Evolutionary conservation across 2,329 filamentous ascomycete genomes (phyloP).

Genomic region (Blastomyces emzantsi): DNA sequence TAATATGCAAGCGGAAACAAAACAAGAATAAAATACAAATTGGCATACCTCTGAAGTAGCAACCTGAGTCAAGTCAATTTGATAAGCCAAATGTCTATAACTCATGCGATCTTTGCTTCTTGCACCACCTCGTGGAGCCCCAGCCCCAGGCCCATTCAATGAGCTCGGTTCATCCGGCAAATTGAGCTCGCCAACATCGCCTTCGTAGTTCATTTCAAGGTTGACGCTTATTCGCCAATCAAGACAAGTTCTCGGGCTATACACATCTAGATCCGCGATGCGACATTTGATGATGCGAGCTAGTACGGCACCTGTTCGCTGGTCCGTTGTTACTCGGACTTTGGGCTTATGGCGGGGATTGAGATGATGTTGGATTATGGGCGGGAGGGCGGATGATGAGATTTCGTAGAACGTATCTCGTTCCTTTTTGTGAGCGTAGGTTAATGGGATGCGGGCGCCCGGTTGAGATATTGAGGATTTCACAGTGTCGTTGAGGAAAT

Average conservation of each 20-base stretch:
- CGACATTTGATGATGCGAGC: conserved; percentile 86
- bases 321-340: conserved; percentile 68
- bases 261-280: conserved; percentile 80
- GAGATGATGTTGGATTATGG: conserved; percentile 53
- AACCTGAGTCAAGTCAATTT: conserved; percentile 90
- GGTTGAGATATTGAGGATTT: conserved; percentile 41
- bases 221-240: conserved; percentile 94
- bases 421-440: conserved; percentile 75
- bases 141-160: conserved; percentile 10
- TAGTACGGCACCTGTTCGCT: conserved; percentile 59
- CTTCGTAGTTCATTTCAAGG: conserved; percentile 81
- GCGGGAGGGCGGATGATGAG: conserved; percentile 53
- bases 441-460: conserved; percentile 41
- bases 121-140: conserved; percentile 39
- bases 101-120: conserved; percentile 84
- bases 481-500: conserved; percentile 66
- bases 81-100: conserved; percentile 79
- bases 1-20: not conserved
- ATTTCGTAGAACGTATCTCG: conserved; percentile 77
- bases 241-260: conserved; percentile 65
- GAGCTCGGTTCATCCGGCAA: conserved; percentile 29
- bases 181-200: conserved; percentile 49
- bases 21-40: not conserved
- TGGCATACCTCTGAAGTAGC: conserved; percentile 43
- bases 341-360: conserved; percentile 51